A percentile compares a stretch with the other conserved stretches of the same genome.
These are phyloP conservation scores for Scutellaria minor DNA, from an alignment of 257 asterid species.

Conservation along the genomic window DNA sequence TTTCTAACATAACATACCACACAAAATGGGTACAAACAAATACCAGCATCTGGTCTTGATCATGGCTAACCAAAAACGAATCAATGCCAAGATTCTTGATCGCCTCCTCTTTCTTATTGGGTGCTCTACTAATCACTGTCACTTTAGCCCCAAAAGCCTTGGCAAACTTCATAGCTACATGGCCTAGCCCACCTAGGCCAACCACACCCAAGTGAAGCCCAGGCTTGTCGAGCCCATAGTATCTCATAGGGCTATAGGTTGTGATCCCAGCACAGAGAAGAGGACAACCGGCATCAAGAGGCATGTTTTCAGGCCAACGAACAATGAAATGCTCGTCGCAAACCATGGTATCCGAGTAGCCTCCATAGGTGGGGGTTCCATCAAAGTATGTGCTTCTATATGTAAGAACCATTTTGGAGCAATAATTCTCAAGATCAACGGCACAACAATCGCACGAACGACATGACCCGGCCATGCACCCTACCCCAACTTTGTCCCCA, in stretches of 20 bases:
- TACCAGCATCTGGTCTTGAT: conserved; percentile 42
- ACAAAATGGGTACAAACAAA: too few species aligned
- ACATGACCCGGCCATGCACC: conserved; percentile 39
- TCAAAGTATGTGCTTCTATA: conserved; percentile 41
- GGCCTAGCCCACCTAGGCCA: conserved; percentile 44
- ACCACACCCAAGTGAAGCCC: conserved; percentile 37
- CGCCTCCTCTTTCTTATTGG: conserved; percentile 40
- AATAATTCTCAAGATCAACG: conserved; percentile 40
- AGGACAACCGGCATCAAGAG: conserved; percentile 41
- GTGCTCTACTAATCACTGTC: conserved; percentile 39
- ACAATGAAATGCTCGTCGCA: conserved; percentile 37
- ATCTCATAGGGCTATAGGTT: conserved; percentile 41
- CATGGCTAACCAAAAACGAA: conserved; percentile 39
- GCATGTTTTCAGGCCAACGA: conserved; percentile 41
- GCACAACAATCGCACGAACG: conserved; percentile 34
- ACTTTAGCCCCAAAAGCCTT: conserved; percentile 47
- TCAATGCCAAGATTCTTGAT: conserved; percentile 41
- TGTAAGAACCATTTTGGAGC: conserved; percentile 42
- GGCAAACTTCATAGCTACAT: conserved; percentile 42
- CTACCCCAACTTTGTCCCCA: too few species aligned
- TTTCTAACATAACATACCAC: not conserved
- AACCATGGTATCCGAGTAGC: conserved; percentile 44
- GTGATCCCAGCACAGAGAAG: conserved; percentile 46
- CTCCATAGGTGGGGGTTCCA: conserved; percentile 45
- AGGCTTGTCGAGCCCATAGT: conserved; percentile 44